Evolutionary conservation across 2,329 filamentous ascomycete genomes (phyloP).

Genomic region (Salinomyces thailandicus): DNA sequence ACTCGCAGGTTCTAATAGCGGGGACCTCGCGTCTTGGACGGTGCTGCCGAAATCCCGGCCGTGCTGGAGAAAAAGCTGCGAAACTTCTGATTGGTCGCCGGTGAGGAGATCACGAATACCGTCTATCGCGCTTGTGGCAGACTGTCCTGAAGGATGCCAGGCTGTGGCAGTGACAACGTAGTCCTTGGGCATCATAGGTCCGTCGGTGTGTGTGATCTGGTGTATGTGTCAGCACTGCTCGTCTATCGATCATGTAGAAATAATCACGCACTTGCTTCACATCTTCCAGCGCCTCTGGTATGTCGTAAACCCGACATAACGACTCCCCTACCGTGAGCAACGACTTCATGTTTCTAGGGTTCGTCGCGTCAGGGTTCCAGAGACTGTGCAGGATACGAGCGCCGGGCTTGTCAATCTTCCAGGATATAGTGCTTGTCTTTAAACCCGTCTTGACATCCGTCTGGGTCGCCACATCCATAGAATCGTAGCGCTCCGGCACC

Average conservation of each 20-base stretch:
- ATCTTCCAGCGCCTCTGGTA: constrained; percentile 16
- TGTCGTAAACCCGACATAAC: constrained; percentile 25
- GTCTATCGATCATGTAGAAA: neutral
- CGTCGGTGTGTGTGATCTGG: constrained; percentile 16
- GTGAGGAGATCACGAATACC: constrained; percentile 11
- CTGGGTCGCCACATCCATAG: constrained; percentile 25
- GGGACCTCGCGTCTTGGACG: constrained; percentile 12
- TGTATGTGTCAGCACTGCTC: neutral
- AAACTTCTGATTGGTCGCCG: constrained; percentile 8
- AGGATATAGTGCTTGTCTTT: constrained; percentile 26
- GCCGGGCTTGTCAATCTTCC: constrained; percentile 23
- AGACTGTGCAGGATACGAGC: constrained; percentile 18
- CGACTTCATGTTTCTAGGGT: constrained; percentile 13
- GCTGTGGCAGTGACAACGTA: constrained; percentile 23
- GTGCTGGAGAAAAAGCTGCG: constrained; percentile 20
- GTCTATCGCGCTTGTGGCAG: constrained; percentile 22
- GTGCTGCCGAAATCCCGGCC: constrained; percentile 13
- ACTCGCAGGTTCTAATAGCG: constrained; percentile 18
- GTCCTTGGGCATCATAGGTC: constrained; percentile 16
- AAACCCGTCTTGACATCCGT: constrained; percentile 23
- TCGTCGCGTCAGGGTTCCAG: constrained; percentile 20
- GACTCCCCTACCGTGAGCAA: constrained; percentile 26
- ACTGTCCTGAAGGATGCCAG: constrained; percentile 27
- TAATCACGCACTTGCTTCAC: constrained; percentile 8
- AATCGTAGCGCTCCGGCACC: constrained; percentile 22